Evolutionary conservation across 164 flowering plant genomes (phyloP).

Genomic region (Liquidambar formosana): DNA sequence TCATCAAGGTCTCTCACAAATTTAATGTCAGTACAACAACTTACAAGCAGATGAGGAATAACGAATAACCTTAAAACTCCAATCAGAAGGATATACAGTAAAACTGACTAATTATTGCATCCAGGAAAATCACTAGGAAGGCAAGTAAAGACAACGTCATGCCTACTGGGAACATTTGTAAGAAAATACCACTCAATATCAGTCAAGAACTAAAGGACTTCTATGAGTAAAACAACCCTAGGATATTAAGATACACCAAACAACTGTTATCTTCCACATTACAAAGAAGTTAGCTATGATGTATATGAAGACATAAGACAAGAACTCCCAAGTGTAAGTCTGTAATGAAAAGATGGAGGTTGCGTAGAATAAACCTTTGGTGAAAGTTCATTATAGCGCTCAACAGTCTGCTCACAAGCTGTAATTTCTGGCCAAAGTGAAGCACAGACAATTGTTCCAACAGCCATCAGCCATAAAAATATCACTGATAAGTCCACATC

Average conservation of each 20-base stretch:
- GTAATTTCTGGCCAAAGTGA: constrained; percentile 74
- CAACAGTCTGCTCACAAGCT: constrained; percentile 46
- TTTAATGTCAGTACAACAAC: no score
- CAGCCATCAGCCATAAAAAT: constrained; percentile 85
- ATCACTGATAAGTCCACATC: constrained; percentile 58
- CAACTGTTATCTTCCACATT: neutral
- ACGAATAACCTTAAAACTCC: no score
- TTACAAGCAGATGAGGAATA: no score
- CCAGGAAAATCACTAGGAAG: no score
- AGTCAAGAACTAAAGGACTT: no score
- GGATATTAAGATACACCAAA: neutral
- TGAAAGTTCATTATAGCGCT: constrained; percentile 59
- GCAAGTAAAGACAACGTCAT: no score
- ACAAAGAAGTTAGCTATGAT: neutral
- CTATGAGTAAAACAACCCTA: no score
- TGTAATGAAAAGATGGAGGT: neutral
- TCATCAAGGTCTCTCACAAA: no score
- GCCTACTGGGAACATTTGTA: no score
- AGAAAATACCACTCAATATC: no score
- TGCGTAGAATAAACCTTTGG: constrained; percentile 49
- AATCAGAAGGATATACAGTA: no score
- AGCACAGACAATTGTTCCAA: constrained; percentile 77
- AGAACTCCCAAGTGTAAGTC: neutral
- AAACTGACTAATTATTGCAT: no score
- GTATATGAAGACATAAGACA: neutral